Evolutionary conservation across 345 rosid genomes (phyloP).

Genomic region (Euphorbia pulcherrima): DNA sequence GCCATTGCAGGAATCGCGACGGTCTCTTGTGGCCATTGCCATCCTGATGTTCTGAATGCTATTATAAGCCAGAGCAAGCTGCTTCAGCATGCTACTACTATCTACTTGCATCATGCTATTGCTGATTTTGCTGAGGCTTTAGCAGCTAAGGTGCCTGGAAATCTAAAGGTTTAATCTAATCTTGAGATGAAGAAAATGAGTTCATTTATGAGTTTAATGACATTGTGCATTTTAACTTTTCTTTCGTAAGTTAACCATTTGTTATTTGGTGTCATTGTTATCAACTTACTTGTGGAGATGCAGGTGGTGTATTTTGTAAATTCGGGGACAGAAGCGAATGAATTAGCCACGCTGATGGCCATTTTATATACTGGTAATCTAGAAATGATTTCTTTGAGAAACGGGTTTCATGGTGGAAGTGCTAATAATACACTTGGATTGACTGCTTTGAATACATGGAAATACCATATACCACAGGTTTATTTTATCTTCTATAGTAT

Average conservation of each 20-base stretch:
- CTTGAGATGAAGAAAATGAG: not conserved
- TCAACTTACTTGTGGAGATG: no score
- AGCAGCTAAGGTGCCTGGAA: conserved; percentile 87
- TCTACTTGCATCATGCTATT: conserved; percentile 77
- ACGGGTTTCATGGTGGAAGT: conserved; percentile 97
- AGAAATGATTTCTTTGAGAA: conserved; percentile 83
- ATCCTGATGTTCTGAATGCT: conserved; percentile 71
- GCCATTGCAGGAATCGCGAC: conserved; percentile 92
- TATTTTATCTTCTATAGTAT: conserved; percentile 2
- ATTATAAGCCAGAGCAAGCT: conserved; percentile 71
- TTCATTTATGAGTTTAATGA: no score
- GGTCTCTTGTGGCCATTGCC: conserved; percentile 94
- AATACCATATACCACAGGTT: conserved; percentile 91
- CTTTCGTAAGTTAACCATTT: no score
- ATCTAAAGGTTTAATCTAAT: conserved; percentile 50
- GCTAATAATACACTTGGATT: conserved; percentile 81
- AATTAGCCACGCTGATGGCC: conserved; percentile 91
- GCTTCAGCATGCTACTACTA: conserved; percentile 86
- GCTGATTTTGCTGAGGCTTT: conserved; percentile 89
- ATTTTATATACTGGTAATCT: conserved; percentile 76
- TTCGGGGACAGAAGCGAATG: conserved; percentile 96
- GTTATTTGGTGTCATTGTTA: no score
- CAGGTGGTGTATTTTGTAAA: conserved; percentile 92
- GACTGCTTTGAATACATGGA: conserved; percentile 89
- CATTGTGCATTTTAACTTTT: no score